A percentile compares a stretch with the other conserved stretches of the same genome.
phyloP scores from a whole-genome alignment of 139 green algal species.

The Klebsormidium nitens region DNA sequence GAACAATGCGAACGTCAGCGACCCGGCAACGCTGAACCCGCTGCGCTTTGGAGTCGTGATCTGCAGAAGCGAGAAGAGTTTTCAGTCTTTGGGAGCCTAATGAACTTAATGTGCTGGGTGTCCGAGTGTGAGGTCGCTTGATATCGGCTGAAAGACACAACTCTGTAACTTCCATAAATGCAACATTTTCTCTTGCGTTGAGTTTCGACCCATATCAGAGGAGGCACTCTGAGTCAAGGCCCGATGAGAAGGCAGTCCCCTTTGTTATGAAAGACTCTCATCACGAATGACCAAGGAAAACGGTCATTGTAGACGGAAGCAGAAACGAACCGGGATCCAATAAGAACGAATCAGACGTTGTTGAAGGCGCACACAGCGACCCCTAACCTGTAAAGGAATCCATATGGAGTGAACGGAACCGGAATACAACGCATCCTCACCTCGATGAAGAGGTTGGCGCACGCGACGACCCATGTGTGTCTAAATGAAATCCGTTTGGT shows the following conservation, averaged over 20 bases:
- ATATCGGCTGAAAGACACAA: not conserved
- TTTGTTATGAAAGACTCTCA: not conserved
- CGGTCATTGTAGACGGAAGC: too few relatives aligned
- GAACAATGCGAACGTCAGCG: not conserved
- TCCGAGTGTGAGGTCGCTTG: not conserved
- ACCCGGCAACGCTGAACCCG: not conserved
- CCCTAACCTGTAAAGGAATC: too few relatives aligned
- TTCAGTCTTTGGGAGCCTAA: not conserved
- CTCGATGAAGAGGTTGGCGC: too few relatives aligned
- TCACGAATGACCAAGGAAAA: too few relatives aligned
- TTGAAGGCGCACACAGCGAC: too few relatives aligned
- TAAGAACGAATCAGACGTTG: too few relatives aligned
- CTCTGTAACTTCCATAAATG: not conserved
- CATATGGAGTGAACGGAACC: too few relatives aligned
- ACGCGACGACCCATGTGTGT: too few relatives aligned
- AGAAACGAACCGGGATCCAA: too few relatives aligned
- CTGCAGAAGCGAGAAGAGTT: not conserved
- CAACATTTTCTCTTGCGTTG: not conserved
- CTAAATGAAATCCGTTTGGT: too few relatives aligned
- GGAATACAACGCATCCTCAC: too few relatives aligned
- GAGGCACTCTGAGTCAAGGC: not conserved
- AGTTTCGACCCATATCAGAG: not conserved
- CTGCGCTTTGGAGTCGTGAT: not conserved
- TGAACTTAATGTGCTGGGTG: not conserved
- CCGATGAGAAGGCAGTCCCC: not conserved